Base-by-base conservation (phyloP, 176 grass and related monocot genomes). In the Paspalum vaginatum region DNA sequence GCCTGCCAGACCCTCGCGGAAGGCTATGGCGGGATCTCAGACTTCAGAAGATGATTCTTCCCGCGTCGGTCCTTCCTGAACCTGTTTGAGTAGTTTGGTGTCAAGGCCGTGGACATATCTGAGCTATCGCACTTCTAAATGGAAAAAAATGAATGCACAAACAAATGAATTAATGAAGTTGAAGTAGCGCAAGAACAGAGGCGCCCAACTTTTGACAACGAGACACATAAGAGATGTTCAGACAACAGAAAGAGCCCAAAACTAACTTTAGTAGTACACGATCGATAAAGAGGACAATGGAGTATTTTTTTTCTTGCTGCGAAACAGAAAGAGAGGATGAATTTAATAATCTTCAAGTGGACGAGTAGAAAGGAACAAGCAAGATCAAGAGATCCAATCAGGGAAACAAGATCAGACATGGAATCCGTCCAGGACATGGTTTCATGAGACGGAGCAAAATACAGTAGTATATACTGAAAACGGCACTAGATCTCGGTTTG, bases 401-500 rank as follows among this genome's bases (percentile, higher is more conserved):
- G 64, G 49, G 72, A 51, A 83, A 79, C 68, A 79, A 60, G 75
- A 84, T 88, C 75, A 59, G 32, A 32, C 75, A 74, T 68, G 26
- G 51, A 25, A 68, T 74, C 75, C 12, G 52, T 61, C 42, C 43
- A 2, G 80, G 56, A 68, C 68, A 50, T 84, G 53, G 42, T 83
- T 71, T 48, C 65, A 63, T 55, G 55, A 47, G 56, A 87, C 57
- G 51, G 10, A 18, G 75, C 26, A 32, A 20, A 41, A 70, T 9
- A 41, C 4, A 5, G 17, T n/a, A 26, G n/a, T 8, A 72, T 59
- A 24, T 26, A 44, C 6, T 25, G 44, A n/a, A 25, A 38, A 57
- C 41, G 62, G 65, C 21, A 59, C 64, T 79, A 87, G 86, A 88
- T 88, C 86, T 87, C 44, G 18, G 14, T 50, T 12, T n/a, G n/a